Evolutionary conservation across 2,329 filamentous ascomycete species (phyloP), one percentile per base, ranked within the genome.

Genomic region (Mycogone perniciosa): DNA sequence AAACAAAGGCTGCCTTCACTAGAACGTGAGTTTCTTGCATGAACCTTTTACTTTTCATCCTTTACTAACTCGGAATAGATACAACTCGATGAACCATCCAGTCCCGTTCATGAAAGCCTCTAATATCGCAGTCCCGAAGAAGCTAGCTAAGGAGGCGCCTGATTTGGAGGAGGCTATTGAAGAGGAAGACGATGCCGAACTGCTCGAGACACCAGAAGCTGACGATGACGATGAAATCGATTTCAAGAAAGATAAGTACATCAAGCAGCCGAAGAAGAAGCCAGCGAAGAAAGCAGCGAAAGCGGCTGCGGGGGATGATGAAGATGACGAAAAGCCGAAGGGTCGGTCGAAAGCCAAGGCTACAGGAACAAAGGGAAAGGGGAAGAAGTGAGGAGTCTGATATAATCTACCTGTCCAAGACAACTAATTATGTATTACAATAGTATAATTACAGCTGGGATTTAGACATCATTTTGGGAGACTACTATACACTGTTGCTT

Each of bases 141-240:
- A 84, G 61, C 72, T 76, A 38, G 73, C 81, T 29, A 83, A 82
- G 67, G 89, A 92, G 44, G 87, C 86, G 55, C 95, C 93, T 1
- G 93, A 99, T 71, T 78, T 99, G 31, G 93, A 99, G 70, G 93
- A 99, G 69, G 93, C 91, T 2, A 86, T 99, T 48, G 91, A 97
- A 44, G 92, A 95, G 59, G 90, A 89, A 5, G 92, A 95, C 42
- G 87, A 84, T 20, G 84, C 77, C n/a, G 83, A 84, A 33, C 71
- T 75, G 30, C 70, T 81, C 1, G 78, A 80, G 34, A 66, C 73
- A 3, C 79, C 71, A 2, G 80, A 82, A 39, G 81, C 77, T 1
- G 85, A 85, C 0, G 86, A 88, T 4, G 85, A 88, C 0, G 85
- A 89, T 9, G 87, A 90, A 48, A 72, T 84, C n/a, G 89, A 95